A percentile compares a stretch with the other conserved stretches of the same genome.
Conservation (phyloP, 352 stramenopile genomes). For the Phytophthora brassicae region DNA sequence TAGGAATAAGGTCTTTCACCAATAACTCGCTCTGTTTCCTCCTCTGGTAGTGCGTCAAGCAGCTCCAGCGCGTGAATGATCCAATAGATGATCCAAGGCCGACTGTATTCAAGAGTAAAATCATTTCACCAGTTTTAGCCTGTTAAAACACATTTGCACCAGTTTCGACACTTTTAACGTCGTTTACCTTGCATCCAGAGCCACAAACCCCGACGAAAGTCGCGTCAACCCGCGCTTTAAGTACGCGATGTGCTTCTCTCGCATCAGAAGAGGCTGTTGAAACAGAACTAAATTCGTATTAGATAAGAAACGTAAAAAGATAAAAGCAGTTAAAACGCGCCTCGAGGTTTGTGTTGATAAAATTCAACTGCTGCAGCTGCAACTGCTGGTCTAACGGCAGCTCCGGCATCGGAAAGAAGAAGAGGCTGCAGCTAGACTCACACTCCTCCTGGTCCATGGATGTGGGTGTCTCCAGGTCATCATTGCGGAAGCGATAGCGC, state of each 20-base stretch:
- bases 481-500: constrained; percentile 53
- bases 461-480: constrained; percentile 55
- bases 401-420: constrained; percentile 88
- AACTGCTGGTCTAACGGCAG: constrained; percentile 77
- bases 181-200: constrained; percentile 90
- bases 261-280: constrained; percentile 68
- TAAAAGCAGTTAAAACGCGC: constrained; percentile 15
- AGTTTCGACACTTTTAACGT: too few relatives aligned
- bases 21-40: constrained; percentile 42
- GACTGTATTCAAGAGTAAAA: constrained; percentile 64
- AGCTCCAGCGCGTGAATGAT: constrained; percentile 95
- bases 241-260: constrained; percentile 83
- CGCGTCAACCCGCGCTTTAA: constrained; percentile 68
- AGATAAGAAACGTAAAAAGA: too few relatives aligned
- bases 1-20: constrained; percentile 21
- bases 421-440: constrained; percentile 89
- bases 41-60: constrained; percentile 74
- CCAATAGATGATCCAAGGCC: constrained; percentile 98
- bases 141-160: too few relatives aligned
- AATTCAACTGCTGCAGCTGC: constrained; percentile 82
- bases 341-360: constrained; percentile 72
- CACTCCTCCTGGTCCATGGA: constrained; percentile 82
- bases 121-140: constrained; percentile 5
- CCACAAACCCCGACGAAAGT: constrained; percentile 83
- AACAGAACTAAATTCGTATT: not conserved